Percentiles rank a stretch among this genome's conserved stretches.
These are phyloP conservation scores for Schrenkiella parvula DNA, from an alignment of 345 rosid genomes.

Conservation along the genomic window DNA sequence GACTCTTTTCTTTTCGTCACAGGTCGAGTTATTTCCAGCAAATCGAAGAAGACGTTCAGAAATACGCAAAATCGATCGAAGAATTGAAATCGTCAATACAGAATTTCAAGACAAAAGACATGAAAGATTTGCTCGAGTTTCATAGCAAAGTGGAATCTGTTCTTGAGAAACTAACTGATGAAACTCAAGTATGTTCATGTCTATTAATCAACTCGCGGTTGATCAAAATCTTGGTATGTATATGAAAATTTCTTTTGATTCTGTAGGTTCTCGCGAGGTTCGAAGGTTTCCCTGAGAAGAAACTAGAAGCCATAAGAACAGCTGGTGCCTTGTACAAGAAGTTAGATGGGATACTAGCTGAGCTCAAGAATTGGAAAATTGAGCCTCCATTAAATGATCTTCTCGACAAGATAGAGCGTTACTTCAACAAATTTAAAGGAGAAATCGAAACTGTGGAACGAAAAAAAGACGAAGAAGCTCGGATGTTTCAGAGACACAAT, in stretches of 20 bases:
- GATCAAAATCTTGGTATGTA: neutral
- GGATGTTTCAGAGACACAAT: conserved; percentile 43
- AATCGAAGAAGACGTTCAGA: conserved; percentile 59
- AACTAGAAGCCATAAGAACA: conserved; percentile 54
- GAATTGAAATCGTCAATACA: conserved; percentile 45
- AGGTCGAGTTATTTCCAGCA: conserved; percentile 68
- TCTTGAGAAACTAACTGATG: conserved; percentile 57
- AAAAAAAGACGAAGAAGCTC: conserved; percentile 57
- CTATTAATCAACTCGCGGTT: neutral
- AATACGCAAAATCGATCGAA: conserved; percentile 36
- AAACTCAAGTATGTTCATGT: conserved; percentile 44
- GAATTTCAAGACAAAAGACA: conserved; percentile 49
- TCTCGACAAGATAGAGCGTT: conserved; percentile 50
- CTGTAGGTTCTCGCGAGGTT: conserved; percentile 57
- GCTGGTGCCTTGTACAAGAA: conserved; percentile 51
- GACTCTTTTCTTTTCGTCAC: neutral
- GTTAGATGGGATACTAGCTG: conserved; percentile 40
- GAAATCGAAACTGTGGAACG: conserved; percentile 56
- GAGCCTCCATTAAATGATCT: conserved; percentile 51
- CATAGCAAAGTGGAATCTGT: conserved; percentile 44
- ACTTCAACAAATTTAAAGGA: conserved; percentile 56
- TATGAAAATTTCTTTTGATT: neutral
- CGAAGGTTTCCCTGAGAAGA: conserved; percentile 63
- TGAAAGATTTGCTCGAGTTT: conserved; percentile 50
- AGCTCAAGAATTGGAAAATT: conserved; percentile 54